Percentiles rank a stretch among this genome's conserved stretches.
These are phyloP conservation scores for Chamaecyparis obtusa DNA, from an alignment of 75 land plant genomes.

Conservation along the genomic window DNA sequence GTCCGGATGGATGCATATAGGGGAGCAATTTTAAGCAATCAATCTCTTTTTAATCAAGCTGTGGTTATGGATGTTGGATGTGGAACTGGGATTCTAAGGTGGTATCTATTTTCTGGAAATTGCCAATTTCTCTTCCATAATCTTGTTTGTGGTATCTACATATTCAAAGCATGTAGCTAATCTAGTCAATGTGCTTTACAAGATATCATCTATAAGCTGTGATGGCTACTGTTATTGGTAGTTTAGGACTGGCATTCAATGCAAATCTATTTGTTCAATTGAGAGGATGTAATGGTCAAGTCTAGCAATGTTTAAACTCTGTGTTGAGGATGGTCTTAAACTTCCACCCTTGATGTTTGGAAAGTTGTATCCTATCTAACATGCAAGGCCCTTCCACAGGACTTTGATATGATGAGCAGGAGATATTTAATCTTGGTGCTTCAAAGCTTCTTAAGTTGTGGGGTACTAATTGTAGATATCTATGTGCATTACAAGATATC, in stretches of 20 bases:
- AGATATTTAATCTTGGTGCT: not conserved
- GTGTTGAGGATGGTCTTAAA: not conserved
- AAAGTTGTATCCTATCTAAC: not conserved
- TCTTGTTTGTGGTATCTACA: not conserved
- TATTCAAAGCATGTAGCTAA: not conserved
- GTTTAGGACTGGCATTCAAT: not conserved
- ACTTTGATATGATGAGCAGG: not conserved
- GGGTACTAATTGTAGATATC: not conserved
- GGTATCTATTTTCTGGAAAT: conserved; percentile 1
- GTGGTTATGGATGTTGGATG: conserved; percentile 98
- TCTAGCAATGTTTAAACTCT: not conserved
- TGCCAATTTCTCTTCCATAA: not conserved
- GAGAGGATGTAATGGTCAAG: not conserved
- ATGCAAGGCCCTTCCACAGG: not conserved
- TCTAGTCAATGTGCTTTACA: not conserved
- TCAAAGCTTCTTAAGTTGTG: not conserved
- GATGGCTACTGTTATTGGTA: not conserved
- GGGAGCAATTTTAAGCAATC: conserved; percentile 70
- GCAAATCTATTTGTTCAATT: not conserved
- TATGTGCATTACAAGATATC: not conserved
- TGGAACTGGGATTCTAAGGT: conserved; percentile 99
- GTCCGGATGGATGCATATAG: conserved; percentile 88
- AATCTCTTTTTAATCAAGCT: conserved; percentile 69
- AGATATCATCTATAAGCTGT: not conserved
- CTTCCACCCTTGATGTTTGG: not conserved